Base-by-base conservation (phyloP, 176 grass and related monocot genomes). In the Pontederia paniculata region DNA sequence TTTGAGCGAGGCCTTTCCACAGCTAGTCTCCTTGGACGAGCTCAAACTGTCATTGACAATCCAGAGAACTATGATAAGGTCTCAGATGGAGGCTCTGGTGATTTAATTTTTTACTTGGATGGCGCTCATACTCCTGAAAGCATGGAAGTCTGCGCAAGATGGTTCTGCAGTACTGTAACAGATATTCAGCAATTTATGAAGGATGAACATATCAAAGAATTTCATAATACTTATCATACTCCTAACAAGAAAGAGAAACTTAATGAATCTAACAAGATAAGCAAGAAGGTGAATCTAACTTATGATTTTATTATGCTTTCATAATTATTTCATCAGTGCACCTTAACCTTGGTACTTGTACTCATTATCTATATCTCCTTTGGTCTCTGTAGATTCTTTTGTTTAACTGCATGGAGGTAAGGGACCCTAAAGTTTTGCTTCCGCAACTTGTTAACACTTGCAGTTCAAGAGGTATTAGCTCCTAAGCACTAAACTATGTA, bases 401-500 rank as follows among this genome's bases (percentile, higher is more conserved):
- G 67, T 70, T 70, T 70, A 70, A 70, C 43, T 70, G 67, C 67
- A 70, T 70, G 67, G 67, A 58, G 22, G 48, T 47, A 44, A 70
- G 67, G 19, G 67, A 70, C 5, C 67, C 67, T 58, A 20, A 42
- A 43, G 54, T 70, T 70, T 53, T 70, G 9, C 67, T 70, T 70
- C 54, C 67, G 25, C 54, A 16, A 13, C 67, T 70, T 70, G 5
- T 70, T 12, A 14, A 58, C 14, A 41, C 43, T 31, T 70, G 67
- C 58, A 23, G 54, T 48, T 70, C 54, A 13, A 70, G 54, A 44
- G 67, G 67, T 70, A 70, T 48, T 20, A 17, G 31, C 14, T 58
- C 44, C 48, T 10, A 9, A 52, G 31, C n/a, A 54, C 23, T 19
- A 44, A 8, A 54, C 15, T 12, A 54, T 42, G 37, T 28, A 11